Percentiles rank a stretch among this genome's conserved stretches.
Conservation (phyloP, 176 grass and related monocot genomes). For the Otatea glauca region DNA sequence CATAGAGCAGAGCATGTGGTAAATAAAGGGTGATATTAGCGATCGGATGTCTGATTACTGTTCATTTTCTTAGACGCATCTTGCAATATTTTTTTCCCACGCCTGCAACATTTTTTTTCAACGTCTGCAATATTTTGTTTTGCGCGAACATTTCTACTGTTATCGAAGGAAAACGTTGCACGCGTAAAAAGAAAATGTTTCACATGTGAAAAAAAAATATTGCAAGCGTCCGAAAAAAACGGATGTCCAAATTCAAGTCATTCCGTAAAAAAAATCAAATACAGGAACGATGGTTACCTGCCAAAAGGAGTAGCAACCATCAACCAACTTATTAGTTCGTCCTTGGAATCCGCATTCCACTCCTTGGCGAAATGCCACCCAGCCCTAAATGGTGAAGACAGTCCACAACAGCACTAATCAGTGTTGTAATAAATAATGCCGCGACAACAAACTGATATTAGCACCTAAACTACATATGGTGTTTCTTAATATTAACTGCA, state of each 20-base stretch:
- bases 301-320: slow-evolving; percentile 99
- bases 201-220: too few relatives aligned
- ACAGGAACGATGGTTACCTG: slow-evolving; percentile 61
- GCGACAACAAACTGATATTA: not conserved
- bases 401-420: not conserved
- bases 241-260: too few relatives aligned
- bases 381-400: slow-evolving; percentile 56
- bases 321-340: slow-evolving; percentile 92
- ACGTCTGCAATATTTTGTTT: too few relatives aligned
- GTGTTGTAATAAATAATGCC: not conserved
- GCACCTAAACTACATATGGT: not conserved
- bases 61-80: too few relatives aligned
- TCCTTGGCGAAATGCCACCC: slow-evolving; percentile 87
- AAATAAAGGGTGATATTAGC: too few relatives aligned
- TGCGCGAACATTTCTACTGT: too few relatives aligned
- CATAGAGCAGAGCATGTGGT: not conserved
- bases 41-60: too few relatives aligned
- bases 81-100: too few relatives aligned
- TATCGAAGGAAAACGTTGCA: too few relatives aligned
- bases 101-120: too few relatives aligned
- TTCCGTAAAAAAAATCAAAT: slow-evolving; percentile 44
- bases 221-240: too few relatives aligned
- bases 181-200: too few relatives aligned
- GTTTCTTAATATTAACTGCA: not conserved
- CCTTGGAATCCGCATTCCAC: slow-evolving; percentile 98